Base-by-base conservation (phyloP, 106 monocot species). In the Dendrobium officinale region DNA sequence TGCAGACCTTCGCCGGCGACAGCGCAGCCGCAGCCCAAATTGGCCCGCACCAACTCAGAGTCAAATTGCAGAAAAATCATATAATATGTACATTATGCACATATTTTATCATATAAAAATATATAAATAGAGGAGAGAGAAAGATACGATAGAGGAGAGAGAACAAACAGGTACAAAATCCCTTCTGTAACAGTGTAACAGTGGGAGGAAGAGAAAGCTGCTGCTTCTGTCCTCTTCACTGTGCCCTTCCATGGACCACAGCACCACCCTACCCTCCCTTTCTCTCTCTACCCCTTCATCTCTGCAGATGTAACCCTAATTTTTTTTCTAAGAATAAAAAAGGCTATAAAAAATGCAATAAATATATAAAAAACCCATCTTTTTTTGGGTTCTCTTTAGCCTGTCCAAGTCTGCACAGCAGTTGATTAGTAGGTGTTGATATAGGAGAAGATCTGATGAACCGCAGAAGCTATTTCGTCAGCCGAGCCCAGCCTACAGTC, bases 401-500 rank as follows among this genome's bases (percentile, higher is more conserved):
- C 33, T 37, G 13, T 37, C 1, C 8, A 61, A 6, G 61, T 61
- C 22, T 0, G 70, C 70, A 11, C 29, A 67, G 56, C 56, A 56
- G 56, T 3, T 19, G 56, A 24, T 67, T 19, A 67, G 67, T 19
- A 70, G 33, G 70, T 70, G 29, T 1, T 37, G 70, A 29, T 29
- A 19, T 67, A 29, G 75, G 44, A 45, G 84, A 98, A 95, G 37
- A 98, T 94, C 79, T 88, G 91, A 75, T 98, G 92, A 79, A 89
- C 92, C 67, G 88, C 89, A 75, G 83, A 79, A 54, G 98, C 98
- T n/a, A 98, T 84, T 85, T 98, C 91, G 78, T 98, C 98, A 7
- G 89, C 92, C 6, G 98, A 82, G 64, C 86, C 82, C 13, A 98
- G 68, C 85, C 59, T 88, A 81, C 98, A 95, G 51, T 81, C 89